phyloP scores from a whole-genome alignment of 2,329 filamentous ascomycete species.

The Sphaerostilbella broomeana region DNA sequence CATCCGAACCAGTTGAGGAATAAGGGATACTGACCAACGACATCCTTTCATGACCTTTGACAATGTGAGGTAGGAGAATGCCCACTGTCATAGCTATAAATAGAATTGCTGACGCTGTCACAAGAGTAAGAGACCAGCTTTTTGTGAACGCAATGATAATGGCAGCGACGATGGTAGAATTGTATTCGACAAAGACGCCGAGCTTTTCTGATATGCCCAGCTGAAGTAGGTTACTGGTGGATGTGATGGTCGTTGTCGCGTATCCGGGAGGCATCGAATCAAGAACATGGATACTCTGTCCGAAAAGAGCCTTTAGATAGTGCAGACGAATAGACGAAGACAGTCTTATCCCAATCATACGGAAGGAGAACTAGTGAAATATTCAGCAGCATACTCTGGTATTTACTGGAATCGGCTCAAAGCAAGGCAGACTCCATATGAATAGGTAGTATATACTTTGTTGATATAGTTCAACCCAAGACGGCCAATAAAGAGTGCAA shows the following conservation, averaged over 20 bases:
- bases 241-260: conserved; percentile 57
- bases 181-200: conserved; percentile 51
- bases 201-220: conserved; percentile 59
- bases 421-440: not conserved
- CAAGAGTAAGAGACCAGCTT: conserved; percentile 54
- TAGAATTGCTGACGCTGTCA: conserved; percentile 49
- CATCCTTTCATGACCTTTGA: conserved; percentile 43
- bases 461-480: conserved; percentile 57
- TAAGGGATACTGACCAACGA: conserved; percentile 32
- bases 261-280: conserved; percentile 58
- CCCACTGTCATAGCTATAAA: conserved; percentile 47
- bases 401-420: too few species aligned
- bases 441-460: conserved; percentile 31
- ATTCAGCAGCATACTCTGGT: too few species aligned
- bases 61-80: conserved; percentile 47
- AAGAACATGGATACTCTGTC: conserved; percentile 60
- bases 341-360: conserved; percentile 55
- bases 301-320: conserved; percentile 58
- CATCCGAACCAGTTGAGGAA: too few species aligned
- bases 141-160: conserved; percentile 50
- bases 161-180: conserved; percentile 44
- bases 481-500: conserved; percentile 63
- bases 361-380: conserved; percentile 44
- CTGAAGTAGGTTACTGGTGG: conserved; percentile 57
- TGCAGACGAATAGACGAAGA: conserved; percentile 56